These are phyloP conservation scores for Mrakia gelida DNA, from an alignment of 768 basidiomycete species.

Conservation along the genomic window DNA sequence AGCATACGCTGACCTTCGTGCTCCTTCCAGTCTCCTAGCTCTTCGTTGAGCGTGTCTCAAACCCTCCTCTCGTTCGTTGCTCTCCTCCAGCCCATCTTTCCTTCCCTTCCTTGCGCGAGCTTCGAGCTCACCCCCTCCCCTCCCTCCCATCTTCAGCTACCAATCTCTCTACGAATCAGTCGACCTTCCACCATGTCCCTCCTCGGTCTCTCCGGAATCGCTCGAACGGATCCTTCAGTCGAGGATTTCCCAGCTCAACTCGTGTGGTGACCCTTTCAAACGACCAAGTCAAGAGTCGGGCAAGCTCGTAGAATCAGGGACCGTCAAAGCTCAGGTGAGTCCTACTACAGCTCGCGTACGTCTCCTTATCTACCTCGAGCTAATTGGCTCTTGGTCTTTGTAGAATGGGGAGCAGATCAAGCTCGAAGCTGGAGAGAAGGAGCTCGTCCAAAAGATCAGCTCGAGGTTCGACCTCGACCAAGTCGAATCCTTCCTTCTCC, in stretches of 20 bases:
- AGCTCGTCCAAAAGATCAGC: conserved; percentile 68
- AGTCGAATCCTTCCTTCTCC: conserved; percentile 66
- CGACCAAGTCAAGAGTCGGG: neutral
- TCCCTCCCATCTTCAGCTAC: neutral
- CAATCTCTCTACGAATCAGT: conserved; percentile 18
- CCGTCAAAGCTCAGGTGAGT: conserved; percentile 12
- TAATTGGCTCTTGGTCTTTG: neutral
- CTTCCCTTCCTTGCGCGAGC: neutral
- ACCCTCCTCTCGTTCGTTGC: conserved; percentile 17
- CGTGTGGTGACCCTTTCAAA: conserved; percentile 10
- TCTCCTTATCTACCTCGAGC: no score
- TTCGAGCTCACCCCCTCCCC: neutral
- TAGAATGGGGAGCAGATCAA: conserved; percentile 9
- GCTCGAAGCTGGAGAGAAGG: conserved; percentile 65
- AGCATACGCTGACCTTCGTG: neutral
- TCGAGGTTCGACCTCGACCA: conserved; percentile 70
- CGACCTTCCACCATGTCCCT: conserved; percentile 15
- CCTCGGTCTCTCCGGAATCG: conserved; percentile 9
- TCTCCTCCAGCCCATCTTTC: neutral
- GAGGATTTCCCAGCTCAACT: conserved; percentile 11
- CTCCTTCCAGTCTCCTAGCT: neutral
- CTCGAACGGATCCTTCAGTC: neutral
- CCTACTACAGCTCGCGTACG: no score
- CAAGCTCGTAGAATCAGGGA: neutral
- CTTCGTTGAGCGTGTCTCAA: conserved; percentile 17